Conservation (phyloP, 192 early-diverging fungal species). For the Coemansia sp. region DNA sequence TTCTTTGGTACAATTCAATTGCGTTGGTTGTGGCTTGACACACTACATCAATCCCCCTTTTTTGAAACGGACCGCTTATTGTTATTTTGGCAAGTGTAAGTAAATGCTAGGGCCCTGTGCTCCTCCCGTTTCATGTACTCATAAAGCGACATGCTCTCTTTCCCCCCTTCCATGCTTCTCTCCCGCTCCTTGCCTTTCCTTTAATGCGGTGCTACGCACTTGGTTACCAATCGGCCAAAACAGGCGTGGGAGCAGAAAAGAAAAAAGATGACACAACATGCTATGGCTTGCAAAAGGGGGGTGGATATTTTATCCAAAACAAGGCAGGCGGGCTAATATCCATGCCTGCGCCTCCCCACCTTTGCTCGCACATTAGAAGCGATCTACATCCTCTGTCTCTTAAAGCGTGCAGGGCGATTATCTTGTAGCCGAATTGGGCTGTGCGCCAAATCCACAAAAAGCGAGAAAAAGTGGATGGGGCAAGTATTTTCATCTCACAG, state of each 20-base stretch:
- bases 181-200: neutral
- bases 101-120: no score
- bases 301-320: neutral
- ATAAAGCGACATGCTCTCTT: neutral
- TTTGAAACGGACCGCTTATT: neutral
- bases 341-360: conserved; percentile 4
- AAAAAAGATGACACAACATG: neutral
- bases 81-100: neutral
- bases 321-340: neutral
- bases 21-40: conserved; percentile 1
- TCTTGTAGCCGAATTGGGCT: conserved; percentile 7
- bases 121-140: neutral
- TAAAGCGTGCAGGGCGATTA: neutral
- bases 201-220: neutral
- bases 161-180: neutral
- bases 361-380: neutral
- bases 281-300: neutral
- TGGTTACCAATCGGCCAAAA: neutral
- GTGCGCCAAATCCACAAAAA: neutral
- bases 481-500: neutral
- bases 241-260: neutral
- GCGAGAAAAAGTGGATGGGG: neutral
- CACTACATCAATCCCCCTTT: neutral
- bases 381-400: neutral
- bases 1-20: neutral